Evolutionary conservation across 345 rosid species (phyloP).

Genomic region (Salix udensis): DNA sequence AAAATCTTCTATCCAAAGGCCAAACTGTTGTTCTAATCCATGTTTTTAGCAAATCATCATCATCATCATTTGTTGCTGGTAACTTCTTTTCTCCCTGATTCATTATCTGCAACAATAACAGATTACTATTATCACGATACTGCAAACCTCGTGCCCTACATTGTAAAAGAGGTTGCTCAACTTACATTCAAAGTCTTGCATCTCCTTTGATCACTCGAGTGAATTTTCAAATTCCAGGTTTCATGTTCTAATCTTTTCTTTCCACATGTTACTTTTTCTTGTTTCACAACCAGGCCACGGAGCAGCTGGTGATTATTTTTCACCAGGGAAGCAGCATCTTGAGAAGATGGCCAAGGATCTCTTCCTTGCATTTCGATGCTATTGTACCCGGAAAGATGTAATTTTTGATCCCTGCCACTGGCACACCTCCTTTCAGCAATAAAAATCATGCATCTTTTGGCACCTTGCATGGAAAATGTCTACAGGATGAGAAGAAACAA

Average conservation of each 20-base stretch:
- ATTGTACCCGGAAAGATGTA: slow-evolving; percentile 84
- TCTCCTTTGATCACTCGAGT: neutral
- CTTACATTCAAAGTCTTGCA: neutral
- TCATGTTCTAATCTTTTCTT: too few species aligned
- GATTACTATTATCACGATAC: neutral
- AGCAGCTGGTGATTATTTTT: slow-evolving; percentile 8
- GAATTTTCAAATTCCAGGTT: too few species aligned
- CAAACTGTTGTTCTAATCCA: slow-evolving; percentile 70
- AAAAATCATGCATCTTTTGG: neutral
- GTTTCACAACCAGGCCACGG: slow-evolving; percentile 20
- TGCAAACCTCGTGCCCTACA: neutral
- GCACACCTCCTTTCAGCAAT: neutral
- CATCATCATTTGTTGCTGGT: slow-evolving; percentile 29
- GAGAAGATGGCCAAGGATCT: slow-evolving; percentile 56
- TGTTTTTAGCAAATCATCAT: slow-evolving; percentile 28
- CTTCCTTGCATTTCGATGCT: slow-evolving; percentile 79
- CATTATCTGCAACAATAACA: neutral
- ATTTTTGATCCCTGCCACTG: neutral
- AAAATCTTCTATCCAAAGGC: slow-evolving; percentile 62
- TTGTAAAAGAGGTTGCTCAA: neutral
- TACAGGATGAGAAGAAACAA: too few species aligned
- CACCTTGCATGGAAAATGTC: too few species aligned
- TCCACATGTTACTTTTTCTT: neutral
- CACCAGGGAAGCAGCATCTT: slow-evolving; percentile 28
- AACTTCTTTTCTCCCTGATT: neutral